Evolutionary conservation across 2,329 filamentous ascomycete genomes (phyloP), one percentile per base, ranked within the genome.

Genomic region (Colletotrichum shisoi): DNA sequence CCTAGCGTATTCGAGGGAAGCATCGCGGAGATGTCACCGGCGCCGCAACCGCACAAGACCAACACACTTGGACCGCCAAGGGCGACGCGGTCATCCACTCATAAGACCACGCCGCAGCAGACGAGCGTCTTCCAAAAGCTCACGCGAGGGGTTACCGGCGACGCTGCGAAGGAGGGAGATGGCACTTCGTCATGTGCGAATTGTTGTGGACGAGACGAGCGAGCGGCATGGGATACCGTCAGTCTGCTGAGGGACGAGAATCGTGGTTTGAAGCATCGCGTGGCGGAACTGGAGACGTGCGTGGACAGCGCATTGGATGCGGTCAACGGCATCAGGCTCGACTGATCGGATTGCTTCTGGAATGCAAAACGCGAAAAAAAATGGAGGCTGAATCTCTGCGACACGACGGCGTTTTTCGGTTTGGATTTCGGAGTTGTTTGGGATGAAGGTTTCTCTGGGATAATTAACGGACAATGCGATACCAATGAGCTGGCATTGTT

Each of bases 151-250:
- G 77, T 79, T 5, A 73, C 83, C 1, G 78, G 79, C 13, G 78
- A 79, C 51, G 58, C 69, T 19, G 71, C 70, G 21, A 72, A 71
- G 40, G 71, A 74, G 42, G 54, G 74, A 56, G 73, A 75, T 39
- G 69, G 7, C 62, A 68, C 11, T 62, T 69, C 27, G 75, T 74
- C 45, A 72, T 89, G 87, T 71, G 71, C 75, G 40, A 89, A 88
- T 71, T 89, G 88, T 74, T 76, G 81, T 60, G 87, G 87, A 13
- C 82, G 84, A 71, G 84, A 86, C 59, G 80, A 84, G 13, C 86
- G 85, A 70, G 80, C 87, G 44, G 87, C 87, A 4, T 90, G 87
- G 87, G 83, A 89, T 72, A 88, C 87, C 4, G 87, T 88, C n/a
- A 82, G 83, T 59, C 69, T 89, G 53, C 76, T 90, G 66, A 80